Base-by-base conservation (phyloP, 345 rosid genomes). In the Sonneratia caseolaris region DNA sequence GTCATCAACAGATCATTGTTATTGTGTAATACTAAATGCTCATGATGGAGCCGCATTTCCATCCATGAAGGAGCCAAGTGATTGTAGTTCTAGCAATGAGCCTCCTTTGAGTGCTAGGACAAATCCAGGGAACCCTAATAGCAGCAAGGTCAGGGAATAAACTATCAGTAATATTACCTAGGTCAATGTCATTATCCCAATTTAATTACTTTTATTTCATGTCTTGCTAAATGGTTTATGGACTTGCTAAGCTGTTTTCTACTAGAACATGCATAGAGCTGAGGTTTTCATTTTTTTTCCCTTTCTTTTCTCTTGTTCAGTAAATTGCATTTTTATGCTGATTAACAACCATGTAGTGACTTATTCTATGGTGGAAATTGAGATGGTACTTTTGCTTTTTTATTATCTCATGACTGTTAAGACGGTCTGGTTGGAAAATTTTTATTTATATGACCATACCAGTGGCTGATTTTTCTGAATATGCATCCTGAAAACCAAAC, bases 11-110 rank as follows among this genome's bases (percentile, higher is more conserved):
- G 97, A 91, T 74, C 93, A 89, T 75, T 96, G 99, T 81, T 96
- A 89, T 65, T 92, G 97, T 75, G 99, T 92, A 72, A 84, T 96
- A 80, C 97, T 92, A 57, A 92, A 96, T 79, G 91, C 93, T 68
- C 89, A 89, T 73, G 94, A 86, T 81, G 97, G 97, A 61, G 97
- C 96, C 77, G 97, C 97, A 62, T 96, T 96, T 87, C 97, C 99
- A 74, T 80, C 74, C 71, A 82, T 62, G 65, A 78, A 80, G 73
- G 91, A 68, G 75, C 77, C 74, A 43, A 70, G 40, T 71, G 89
- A 81, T 79, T 79, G 82, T 74, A 80, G 75, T 83, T 80, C 90
- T 35, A 86, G 77, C 64, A 70, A 72, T 76, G 78, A 65, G 75
- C 71, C 84, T 36, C 69, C 84, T 66, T 56, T 59, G 68, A 76